These are phyloP conservation scores for Microcos paniculata DNA, from an alignment of 345 rosid species.

Conservation along the genomic window DNA sequence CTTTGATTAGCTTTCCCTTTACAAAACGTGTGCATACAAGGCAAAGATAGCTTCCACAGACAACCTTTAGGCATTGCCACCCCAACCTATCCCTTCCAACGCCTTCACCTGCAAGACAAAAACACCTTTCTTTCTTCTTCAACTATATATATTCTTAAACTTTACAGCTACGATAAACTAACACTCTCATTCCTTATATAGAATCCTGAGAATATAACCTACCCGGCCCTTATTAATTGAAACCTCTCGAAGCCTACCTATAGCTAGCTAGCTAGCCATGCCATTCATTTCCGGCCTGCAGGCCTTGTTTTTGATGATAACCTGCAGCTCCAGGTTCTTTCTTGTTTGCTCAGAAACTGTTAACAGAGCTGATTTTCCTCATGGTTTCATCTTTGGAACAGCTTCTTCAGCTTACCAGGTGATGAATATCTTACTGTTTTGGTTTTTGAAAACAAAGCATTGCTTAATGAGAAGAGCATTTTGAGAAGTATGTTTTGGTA, in stretches of 20 bases:
- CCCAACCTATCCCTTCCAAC: neutral
- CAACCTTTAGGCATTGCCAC: neutral
- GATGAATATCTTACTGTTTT: neutral
- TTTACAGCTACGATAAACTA: conserved; percentile 1
- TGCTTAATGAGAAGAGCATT: neutral
- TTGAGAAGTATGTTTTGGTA: neutral
- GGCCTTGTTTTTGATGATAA: conserved; percentile 18
- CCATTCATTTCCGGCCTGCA: conserved; percentile 23
- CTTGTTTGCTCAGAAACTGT: conserved; percentile 45
- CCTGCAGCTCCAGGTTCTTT: conserved; percentile 2
- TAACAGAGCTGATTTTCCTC: conserved; percentile 66
- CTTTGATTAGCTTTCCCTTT: neutral
- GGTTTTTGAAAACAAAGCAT: neutral
- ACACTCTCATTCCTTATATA: neutral
- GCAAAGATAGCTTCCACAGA: conserved; percentile 12
- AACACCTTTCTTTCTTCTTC: neutral
- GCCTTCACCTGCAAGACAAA: conserved; percentile 33
- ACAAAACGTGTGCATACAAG: conserved; percentile 25
- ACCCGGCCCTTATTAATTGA: neutral
- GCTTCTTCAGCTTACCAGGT: conserved; percentile 98
- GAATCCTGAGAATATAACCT: neutral
- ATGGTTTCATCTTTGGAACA: conserved; percentile 77
- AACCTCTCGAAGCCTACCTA: neutral
- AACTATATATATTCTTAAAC: neutral
- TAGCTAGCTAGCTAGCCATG: neutral